Evolutionary conservation across 2,329 filamentous ascomycete species (phyloP), one percentile per base, ranked within the genome.

Genomic region (Byssochlamys sp.): DNA sequence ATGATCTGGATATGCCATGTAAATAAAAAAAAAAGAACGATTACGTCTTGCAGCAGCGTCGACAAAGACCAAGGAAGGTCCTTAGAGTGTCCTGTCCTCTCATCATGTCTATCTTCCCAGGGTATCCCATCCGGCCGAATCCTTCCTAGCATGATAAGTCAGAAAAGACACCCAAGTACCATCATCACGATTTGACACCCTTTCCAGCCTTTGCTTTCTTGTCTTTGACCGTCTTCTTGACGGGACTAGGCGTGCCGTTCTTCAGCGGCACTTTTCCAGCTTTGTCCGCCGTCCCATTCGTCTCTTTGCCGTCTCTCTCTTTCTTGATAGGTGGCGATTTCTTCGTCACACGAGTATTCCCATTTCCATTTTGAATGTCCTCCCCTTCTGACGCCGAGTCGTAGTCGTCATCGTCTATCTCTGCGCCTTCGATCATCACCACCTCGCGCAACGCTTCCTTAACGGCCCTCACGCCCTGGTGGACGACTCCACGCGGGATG

Each of bases 361-460:
- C 19, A 25, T 53, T 35, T n/a, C 29, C 24, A 5, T 59, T 24
- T 25, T 33, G n/a, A 48, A 60, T 52, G 12, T 59, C 57, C 29
- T 54, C 53, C 14, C 58, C 63, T n/a, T 58, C 61, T 39, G 26
- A 54, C 1, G 56, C 59, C 28, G 60, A 51, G 11, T 48, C 58
- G 26, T 51, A 49, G n/a, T 60, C 60, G 28, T 76, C 39, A 9
- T 45, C 39, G 12, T 45, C 39, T 14, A 45, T 45, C 39, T 45
- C 39, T 14, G 12, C 76, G 52, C 74, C 75, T 56, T 76, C 73
- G 19, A 78, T 63, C 24, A 75, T 77, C 52, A 78, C 77, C 26
- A 81, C 75, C 61, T 76, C 75, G 57, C 80, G 73, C 63, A 84
- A 65, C 61, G 80, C 78, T 57, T 75, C 78, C 65, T 77, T 78